A percentile compares a stretch with the other conserved stretches of the same genome.
These are phyloP conservation scores for Phytophthora macrochlamydospora DNA, from an alignment of 352 stramenopile genomes.

Conservation along the genomic window DNA sequence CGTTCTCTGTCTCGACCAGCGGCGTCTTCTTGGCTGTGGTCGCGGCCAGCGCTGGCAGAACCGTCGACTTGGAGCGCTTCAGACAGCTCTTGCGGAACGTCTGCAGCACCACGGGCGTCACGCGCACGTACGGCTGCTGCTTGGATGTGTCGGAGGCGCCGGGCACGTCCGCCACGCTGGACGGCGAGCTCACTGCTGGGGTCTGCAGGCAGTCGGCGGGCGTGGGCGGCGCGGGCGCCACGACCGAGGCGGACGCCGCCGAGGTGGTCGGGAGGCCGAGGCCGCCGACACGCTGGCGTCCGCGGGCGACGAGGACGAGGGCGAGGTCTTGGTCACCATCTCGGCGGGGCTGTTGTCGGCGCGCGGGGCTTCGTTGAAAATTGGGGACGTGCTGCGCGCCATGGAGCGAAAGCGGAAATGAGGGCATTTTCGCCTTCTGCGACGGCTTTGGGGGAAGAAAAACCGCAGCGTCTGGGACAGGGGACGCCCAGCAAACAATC, in stretches of 20 bases:
- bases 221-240: conserved; percentile 21
- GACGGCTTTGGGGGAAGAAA: conserved; percentile 25
- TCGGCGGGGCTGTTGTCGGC: conserved; percentile 26
- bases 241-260: conserved; percentile 9
- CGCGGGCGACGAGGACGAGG: conserved; percentile 28
- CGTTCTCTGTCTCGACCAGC: conserved; percentile 12
- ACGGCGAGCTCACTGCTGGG: conserved; percentile 16
- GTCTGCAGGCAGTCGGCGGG: conserved; percentile 36
- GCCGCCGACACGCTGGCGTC: conserved; percentile 38
- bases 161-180: conserved; percentile 23
- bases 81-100: conserved; percentile 74
- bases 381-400: conserved; percentile 62
- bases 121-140: conserved; percentile 36
- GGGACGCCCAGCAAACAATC: conserved; percentile 10
- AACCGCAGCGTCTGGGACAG: conserved; percentile 44
- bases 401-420: conserved; percentile 54
- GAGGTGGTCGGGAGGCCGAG: conserved; percentile 26
- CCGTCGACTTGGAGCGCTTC: conserved; percentile 68
- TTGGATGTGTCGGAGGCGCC: not conserved
- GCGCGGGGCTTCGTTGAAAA: conserved; percentile 62
- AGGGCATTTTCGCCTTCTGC: conserved; percentile 16
- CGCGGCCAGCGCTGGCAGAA: conserved; percentile 4
- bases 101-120: conserved; percentile 52
- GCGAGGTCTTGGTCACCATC: conserved; percentile 47
- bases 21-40: conserved; percentile 5